phyloP scores from a whole-genome alignment of 164 flowering plant genomes.

The Umbellularia californica region DNA sequence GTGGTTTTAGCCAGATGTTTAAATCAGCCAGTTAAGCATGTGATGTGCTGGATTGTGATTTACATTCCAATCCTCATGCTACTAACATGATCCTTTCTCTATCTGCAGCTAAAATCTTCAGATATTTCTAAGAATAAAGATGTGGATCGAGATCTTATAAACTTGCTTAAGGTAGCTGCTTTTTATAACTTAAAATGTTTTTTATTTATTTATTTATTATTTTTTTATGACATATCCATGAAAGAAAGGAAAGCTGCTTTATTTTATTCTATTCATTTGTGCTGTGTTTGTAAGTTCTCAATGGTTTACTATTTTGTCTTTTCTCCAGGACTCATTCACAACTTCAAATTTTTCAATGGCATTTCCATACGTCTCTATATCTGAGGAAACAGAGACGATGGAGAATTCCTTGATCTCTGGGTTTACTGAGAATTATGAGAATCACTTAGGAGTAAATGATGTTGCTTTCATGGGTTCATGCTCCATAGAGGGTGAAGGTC shows the following conservation, averaged over 20 bases:
- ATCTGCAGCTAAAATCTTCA: constrained; percentile 52
- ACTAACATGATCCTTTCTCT: constrained; percentile 13
- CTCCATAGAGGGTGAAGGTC: constrained; percentile 41
- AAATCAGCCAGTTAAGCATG: not conserved
- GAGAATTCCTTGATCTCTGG: constrained; percentile 63
- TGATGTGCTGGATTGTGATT: not conserved
- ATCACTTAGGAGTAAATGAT: constrained; percentile 31
- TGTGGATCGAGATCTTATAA: constrained; percentile 47
- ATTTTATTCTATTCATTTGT: too few relatives aligned
- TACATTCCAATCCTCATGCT: not conserved
- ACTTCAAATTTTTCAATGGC: constrained; percentile 78
- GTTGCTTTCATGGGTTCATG: constrained; percentile 62
- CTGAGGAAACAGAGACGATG: constrained; percentile 46
- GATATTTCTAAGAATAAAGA: constrained; percentile 40
- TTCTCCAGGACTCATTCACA: constrained; percentile 51
- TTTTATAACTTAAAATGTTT: not conserved
- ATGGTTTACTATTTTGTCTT: not conserved
- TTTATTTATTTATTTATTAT: too few relatives aligned
- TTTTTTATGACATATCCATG: too few relatives aligned
- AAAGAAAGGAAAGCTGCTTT: too few relatives aligned
- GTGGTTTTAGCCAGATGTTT: not conserved
- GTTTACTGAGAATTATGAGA: constrained; percentile 53
- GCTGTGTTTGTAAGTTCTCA: not conserved
- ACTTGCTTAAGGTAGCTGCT: constrained; percentile 61
- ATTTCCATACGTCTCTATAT: constrained; percentile 65